These are phyloP conservation scores for Fennellomyces sp. DNA, from an alignment of 371 early-diverging fungal genomes.

Conservation along the genomic window DNA sequence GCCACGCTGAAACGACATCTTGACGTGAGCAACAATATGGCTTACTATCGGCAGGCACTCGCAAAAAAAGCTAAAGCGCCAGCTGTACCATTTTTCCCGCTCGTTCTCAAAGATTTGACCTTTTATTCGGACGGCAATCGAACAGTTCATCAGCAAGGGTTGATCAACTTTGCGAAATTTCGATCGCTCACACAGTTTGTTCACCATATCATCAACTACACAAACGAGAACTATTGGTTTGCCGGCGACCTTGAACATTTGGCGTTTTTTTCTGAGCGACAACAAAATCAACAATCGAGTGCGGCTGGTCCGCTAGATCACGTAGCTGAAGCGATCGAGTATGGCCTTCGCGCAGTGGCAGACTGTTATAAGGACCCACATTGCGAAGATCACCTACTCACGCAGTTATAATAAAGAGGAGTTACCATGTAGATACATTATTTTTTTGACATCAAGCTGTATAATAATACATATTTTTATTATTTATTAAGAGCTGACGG, in stretches of 20 bases:
- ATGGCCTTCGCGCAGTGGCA: slow-evolving; percentile 8
- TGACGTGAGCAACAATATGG: slow-evolving; percentile 46
- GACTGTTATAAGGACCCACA: slow-evolving; percentile 14
- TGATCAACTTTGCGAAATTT: slow-evolving; percentile 47
- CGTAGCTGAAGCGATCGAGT: slow-evolving; percentile 16
- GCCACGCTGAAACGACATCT: slow-evolving; percentile 27
- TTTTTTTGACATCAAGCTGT: neutral
- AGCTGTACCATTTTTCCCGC: slow-evolving; percentile 46
- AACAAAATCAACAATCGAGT: neutral
- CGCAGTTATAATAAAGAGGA: neutral
- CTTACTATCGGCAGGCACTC: slow-evolving; percentile 41
- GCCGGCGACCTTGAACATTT: slow-evolving; percentile 34
- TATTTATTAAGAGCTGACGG: neutral
- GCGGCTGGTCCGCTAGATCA: slow-evolving; percentile 21
- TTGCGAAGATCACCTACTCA: slow-evolving; percentile 6
- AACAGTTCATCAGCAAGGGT: neutral
- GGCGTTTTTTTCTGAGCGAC: slow-evolving; percentile 23
- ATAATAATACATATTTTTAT: neutral
- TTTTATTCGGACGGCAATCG: slow-evolving; percentile 46
- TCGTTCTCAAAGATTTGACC: slow-evolving; percentile 46
- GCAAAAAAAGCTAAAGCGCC: slow-evolving; percentile 32
- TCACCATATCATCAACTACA: slow-evolving; percentile 16
- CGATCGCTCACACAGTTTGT: slow-evolving; percentile 28
- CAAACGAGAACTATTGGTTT: slow-evolving; percentile 36
- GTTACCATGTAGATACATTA: too few species aligned